Percentiles rank a stretch among this genome's conserved stretches.
phyloP scores from a whole-genome alignment of 176 grass and related monocot species.

The Musa beccarii region DNA sequence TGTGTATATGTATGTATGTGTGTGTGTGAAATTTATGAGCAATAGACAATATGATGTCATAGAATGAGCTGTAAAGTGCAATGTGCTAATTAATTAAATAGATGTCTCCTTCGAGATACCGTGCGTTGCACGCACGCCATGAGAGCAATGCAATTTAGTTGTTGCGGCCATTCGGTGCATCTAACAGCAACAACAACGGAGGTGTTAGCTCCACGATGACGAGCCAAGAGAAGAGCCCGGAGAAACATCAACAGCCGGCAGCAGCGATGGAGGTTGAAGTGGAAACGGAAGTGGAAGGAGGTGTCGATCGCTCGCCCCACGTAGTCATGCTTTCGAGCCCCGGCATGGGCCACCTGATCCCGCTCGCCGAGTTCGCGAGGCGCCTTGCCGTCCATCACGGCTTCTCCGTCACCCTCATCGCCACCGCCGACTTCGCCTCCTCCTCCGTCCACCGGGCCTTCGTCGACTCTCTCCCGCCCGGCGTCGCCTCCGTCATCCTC shows the following conservation, averaged over 20 bases:
- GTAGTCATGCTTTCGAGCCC: slow-evolving; percentile 46
- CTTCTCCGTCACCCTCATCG: slow-evolving; percentile 40
- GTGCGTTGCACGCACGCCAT: no score
- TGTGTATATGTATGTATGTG: no score
- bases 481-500: slow-evolving; percentile 33
- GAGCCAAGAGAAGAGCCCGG: no score
- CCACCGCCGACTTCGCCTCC: slow-evolving; percentile 40
- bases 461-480: slow-evolving; percentile 22
- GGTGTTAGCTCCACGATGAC: no score
- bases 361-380: slow-evolving; percentile 30
- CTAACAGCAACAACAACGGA: no score
- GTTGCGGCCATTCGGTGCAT: no score
- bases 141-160: no score
- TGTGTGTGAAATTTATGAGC: no score
- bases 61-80: no score
- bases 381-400: slow-evolving; percentile 22
- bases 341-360: slow-evolving; percentile 40
- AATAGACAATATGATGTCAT: no score
- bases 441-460: slow-evolving; percentile 16
- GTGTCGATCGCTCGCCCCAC: slow-evolving; percentile 6
- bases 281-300: background rate
- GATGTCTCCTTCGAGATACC: no score
- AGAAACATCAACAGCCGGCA: background rate
- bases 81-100: no score
- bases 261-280: background rate